Conservation (phyloP, 192 early-diverging fungal species). For the Rhizophagus clarus region DNA sequence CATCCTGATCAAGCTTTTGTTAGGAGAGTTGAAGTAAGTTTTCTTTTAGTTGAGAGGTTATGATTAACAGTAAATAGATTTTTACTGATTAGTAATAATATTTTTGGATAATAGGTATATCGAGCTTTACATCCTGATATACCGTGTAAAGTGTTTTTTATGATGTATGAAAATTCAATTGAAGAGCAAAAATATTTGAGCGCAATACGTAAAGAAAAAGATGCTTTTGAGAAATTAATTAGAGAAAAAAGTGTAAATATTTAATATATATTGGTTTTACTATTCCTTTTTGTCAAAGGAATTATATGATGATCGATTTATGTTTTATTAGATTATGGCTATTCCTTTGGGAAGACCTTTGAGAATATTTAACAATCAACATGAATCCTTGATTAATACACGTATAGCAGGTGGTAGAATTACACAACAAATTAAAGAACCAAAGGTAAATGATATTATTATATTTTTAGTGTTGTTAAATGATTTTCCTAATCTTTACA, state of each 20-base stretch:
- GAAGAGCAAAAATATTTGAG: constrained; percentile 94
- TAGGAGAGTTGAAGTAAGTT: constrained; percentile 74
- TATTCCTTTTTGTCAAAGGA: not conserved
- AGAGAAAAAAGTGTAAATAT: constrained; percentile 75
- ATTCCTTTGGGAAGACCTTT: constrained; percentile 64
- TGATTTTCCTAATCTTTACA: not conserved
- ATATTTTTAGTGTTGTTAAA: not conserved
- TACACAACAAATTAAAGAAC: constrained; percentile 1
- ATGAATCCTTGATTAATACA: constrained; percentile 50
- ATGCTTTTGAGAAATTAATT: constrained; percentile 92
- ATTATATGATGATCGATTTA: not conserved
- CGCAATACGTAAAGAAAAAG: constrained; percentile 83
- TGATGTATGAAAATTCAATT: constrained; percentile 91
- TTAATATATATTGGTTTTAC: not conserved
- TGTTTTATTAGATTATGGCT: constrained; percentile 65
- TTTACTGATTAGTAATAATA: too few species aligned
- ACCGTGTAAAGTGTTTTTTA: constrained; percentile 82
- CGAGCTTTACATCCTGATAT: constrained; percentile 51
- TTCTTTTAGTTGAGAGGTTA: constrained; percentile 1
- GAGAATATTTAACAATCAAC: not conserved
- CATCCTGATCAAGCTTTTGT: constrained; percentile 89
- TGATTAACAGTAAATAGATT: not conserved
- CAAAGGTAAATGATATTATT: constrained; percentile 19
- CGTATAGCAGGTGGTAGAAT: constrained; percentile 65
- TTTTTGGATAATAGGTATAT: constrained; percentile 49